Evolutionary conservation across 2,329 filamentous ascomycete species (phyloP), one percentile per base, ranked within the genome.

Genomic region (Pseudocercospora ulei): DNA sequence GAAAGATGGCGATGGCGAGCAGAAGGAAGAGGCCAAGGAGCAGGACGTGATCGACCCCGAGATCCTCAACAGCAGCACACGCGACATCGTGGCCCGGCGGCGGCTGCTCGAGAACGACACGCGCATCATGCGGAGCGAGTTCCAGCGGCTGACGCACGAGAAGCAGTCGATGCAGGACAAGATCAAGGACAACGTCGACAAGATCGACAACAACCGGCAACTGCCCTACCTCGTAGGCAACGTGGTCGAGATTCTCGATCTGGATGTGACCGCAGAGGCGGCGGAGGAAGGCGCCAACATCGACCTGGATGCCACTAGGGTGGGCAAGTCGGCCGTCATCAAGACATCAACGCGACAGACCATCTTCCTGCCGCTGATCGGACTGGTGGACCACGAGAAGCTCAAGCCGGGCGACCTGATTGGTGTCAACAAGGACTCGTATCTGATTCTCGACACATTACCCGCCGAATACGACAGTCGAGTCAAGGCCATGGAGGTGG

Each of bases 401-500:
- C 74, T 98, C 42, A 95, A 94, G 70, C 90, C 90, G 1, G 88
- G 80, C 55, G 92, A 98, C 59, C 73, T 98, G 31, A 98, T 98
- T 47, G 90, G 90, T 64, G 87, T 98, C 42, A 96, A 98, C 65
- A 98, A 98, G 69, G 92, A 98, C 58, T 96, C 88, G 42, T 98
- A 98, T 62, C 78, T 98, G 22, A 84, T 98, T 50, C 74, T 98
- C 41, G 92, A 98, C 61, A 98, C 90, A 14, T 72, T 98, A 51
- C 90, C 90, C 1, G 90, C 90, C 30, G 92, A 98, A 64, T 98
- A 98, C 60, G 90, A 98, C 61, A 96, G 88, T 67, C 78, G 90
- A 63, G 90, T 98, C 51, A 98, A 98, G 71, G 92, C 92, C 22
- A 98, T 98, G 90, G 92, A 98, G 69, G 90, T 98, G 5, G 90